Percentiles rank a stretch among this genome's conserved stretches.
phyloP scores from a whole-genome alignment of 768 basidiomycete genomes.

The Suillus clintonianus region DNA sequence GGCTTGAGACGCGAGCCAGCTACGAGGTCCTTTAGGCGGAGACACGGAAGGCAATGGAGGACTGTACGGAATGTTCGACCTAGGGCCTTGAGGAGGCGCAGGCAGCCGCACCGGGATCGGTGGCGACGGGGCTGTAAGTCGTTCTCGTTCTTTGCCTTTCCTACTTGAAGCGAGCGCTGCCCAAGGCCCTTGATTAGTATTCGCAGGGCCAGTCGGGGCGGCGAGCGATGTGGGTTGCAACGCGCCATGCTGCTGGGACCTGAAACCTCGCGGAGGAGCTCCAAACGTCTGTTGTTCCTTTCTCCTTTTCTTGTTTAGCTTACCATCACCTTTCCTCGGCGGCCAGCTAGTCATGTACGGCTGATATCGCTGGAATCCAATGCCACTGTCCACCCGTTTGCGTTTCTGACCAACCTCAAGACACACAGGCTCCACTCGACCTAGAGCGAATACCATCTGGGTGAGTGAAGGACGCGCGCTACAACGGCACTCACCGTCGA shows the following conservation, averaged over 20 bases:
- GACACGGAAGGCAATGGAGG: neutral
- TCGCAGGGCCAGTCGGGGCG: neutral
- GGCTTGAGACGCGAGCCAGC: neutral
- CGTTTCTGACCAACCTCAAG: conserved; percentile 10
- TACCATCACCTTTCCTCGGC: neutral
- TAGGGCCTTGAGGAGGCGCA: neutral
- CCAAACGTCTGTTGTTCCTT: conserved; percentile 6
- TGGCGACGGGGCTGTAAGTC: neutral
- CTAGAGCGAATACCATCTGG: conserved; percentile 2
- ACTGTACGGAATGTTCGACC: neutral
- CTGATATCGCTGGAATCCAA: conserved; percentile 11
- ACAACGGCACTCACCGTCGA: conserved; percentile 13
- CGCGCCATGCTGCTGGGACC: neutral
- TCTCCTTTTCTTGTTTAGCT: conserved; percentile 9
- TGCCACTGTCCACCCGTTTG: conserved; percentile 13
- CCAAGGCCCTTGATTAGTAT: neutral
- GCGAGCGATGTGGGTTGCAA: neutral
- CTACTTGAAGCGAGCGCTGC: conserved; percentile 1
- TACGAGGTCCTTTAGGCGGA: conserved; percentile 3
- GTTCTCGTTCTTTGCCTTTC: conserved; percentile 5
- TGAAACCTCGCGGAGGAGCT: neutral
- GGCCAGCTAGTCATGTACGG: neutral
- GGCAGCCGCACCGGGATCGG: neutral
- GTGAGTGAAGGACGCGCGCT: conserved; percentile 8
- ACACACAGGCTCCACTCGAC: conserved; percentile 15